Base-by-base conservation (phyloP, 164 flowering plant genomes). In the Liquidambar formosana region DNA sequence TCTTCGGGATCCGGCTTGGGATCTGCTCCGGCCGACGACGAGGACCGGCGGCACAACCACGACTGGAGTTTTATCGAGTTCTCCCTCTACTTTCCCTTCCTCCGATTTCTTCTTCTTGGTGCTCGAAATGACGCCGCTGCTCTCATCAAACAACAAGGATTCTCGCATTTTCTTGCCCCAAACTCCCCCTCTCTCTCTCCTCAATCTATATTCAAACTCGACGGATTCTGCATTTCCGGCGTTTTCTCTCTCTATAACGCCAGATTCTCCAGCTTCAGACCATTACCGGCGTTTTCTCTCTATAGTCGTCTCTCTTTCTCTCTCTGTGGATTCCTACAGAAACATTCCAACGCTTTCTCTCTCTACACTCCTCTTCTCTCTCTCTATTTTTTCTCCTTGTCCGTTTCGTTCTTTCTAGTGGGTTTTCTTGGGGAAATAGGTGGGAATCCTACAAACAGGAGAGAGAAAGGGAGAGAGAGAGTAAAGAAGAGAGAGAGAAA, bases 1-100 rank as follows among this genome's bases (percentile, higher is more conserved):
- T 16, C 90, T 49, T 14, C 92, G 61, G 6, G 77, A 75, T 1
- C 78, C 70, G 10, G 80, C 80, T 4, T 83, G 88, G 38, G 95
- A 88, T 77, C 90, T 75, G 69, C 79, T 79, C 46, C 90, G 71
- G 12, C 75, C 80, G 10, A 65, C 75, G 4, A 71, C 43, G 22
- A 66, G 22, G 25, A 63, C 53, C 2, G 69, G 68, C 14, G 76
- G 49, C 0, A 77, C 47, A 28, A 41, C 33, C 19, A 53, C 47
- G 23, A 56, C 68, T 15, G 61, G 67, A 11, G 38, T 26, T 22
- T 19, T 54, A 45, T 2, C 8, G 53, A 18, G 46, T 61, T 52
- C 41, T 44, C 43, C 18, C 16, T 70, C 56, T 62, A 56, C 56
- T 8, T 43, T 48, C 14, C 61, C 75, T 43, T 71, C 80, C 11